phyloP scores from a whole-genome alignment of 2,329 filamentous ascomycete species.

The Alternaria longipes region DNA sequence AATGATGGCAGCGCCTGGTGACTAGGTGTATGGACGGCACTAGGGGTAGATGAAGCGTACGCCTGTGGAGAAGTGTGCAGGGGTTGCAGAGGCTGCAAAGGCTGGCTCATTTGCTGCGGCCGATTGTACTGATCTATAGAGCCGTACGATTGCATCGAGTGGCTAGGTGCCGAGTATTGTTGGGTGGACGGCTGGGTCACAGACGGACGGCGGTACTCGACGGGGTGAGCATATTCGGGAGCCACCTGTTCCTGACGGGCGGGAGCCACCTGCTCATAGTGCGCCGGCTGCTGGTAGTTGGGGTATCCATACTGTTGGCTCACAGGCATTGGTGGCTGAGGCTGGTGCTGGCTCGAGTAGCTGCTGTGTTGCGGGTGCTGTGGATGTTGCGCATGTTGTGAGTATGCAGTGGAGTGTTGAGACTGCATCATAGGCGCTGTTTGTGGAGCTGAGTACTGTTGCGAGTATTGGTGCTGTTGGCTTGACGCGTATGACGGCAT shows the following conservation, averaged over 20 bases:
- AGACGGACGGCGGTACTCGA: constrained; percentile 55
- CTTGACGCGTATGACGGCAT: constrained; percentile 50
- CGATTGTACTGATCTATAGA: constrained; percentile 51
- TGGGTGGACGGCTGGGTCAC: constrained; percentile 43
- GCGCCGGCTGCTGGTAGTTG: constrained; percentile 46
- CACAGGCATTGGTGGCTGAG: constrained; percentile 44
- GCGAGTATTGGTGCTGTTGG: constrained; percentile 48
- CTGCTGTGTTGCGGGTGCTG: constrained; percentile 41
- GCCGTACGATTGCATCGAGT: constrained; percentile 47
- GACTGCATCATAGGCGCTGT: constrained; percentile 52
- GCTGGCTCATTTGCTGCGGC: constrained; percentile 49
- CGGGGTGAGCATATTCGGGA: constrained; percentile 50
- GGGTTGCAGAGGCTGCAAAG: constrained; percentile 45
- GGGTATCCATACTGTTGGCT: constrained; percentile 54
- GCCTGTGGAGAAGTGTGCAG: constrained; percentile 46
- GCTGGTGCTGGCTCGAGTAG: constrained; percentile 43
- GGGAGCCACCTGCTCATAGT: constrained; percentile 50
- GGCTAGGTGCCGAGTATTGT: constrained; percentile 48
- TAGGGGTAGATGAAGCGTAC: constrained; percentile 39
- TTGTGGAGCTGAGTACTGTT: constrained; percentile 44
- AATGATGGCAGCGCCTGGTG: constrained; percentile 55
- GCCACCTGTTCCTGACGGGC: constrained; percentile 48
- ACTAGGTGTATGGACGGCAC: constrained; percentile 41
- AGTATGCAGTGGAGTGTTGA: constrained; percentile 41
- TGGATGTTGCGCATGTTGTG: constrained; percentile 37